Evolutionary conservation across 306 rosid species (phyloP).

Genomic region (Datisca glomerata): DNA sequence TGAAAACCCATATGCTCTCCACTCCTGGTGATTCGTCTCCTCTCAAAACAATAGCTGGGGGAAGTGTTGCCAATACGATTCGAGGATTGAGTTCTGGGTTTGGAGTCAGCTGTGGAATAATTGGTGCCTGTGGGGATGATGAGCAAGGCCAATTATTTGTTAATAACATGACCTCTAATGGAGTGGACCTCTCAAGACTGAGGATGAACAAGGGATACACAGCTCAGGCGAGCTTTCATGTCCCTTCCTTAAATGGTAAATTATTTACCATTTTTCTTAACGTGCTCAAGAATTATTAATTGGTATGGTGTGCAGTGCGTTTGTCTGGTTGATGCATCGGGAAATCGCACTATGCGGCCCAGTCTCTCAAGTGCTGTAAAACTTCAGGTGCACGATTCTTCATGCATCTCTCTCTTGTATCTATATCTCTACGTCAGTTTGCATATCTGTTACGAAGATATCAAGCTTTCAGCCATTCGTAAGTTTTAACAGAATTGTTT

Average conservation of each 20-base stretch:
- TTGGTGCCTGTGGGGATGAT: slow-evolving; percentile 83
- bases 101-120: slow-evolving; percentile 60
- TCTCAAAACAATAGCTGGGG: slow-evolving; percentile 72
- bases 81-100: slow-evolving; percentile 70
- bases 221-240: slow-evolving; percentile 55
- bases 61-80: slow-evolving; percentile 87
- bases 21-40: slow-evolving; percentile 19
- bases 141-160: slow-evolving; percentile 69
- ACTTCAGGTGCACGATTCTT: slow-evolving; percentile 69
- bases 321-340: slow-evolving; percentile 80
- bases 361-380: slow-evolving; percentile 82
- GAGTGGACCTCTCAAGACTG: slow-evolving; percentile 62
- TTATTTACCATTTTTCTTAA: no score
- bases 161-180: slow-evolving; percentile 57
- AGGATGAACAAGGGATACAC: slow-evolving; percentile 67
- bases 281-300: no score
- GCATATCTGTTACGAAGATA: no score
- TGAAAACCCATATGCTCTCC: slow-evolving; percentile 30
- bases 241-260: slow-evolving; percentile 2
- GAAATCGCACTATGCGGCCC: slow-evolving; percentile 95
- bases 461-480: no score
- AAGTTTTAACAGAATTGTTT: no score
- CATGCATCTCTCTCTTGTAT: no score
- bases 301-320: slow-evolving; percentile 59
- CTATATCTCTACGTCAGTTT: no score